phyloP scores from a whole-genome alignment of 306 rosid genomes.

The Cyclanthera cordifolia region DNA sequence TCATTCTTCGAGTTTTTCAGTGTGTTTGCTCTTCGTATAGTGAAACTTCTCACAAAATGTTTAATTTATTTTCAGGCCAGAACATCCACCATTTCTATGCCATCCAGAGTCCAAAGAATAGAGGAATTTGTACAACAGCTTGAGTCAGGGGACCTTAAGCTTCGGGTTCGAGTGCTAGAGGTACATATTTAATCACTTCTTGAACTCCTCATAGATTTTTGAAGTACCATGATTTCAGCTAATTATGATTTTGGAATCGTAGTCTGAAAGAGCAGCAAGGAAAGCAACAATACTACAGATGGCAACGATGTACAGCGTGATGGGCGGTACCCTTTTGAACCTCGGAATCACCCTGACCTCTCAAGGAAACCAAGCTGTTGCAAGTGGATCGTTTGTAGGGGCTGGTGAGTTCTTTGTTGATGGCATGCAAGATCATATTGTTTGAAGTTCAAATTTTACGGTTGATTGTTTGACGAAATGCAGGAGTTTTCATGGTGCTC shows the following conservation, averaged over 20 bases:
- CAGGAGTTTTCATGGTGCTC: constrained; percentile 55
- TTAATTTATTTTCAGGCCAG: constrained; percentile 43
- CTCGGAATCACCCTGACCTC: constrained; percentile 59
- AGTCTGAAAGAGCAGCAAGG: constrained; percentile 92
- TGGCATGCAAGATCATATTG: background rate
- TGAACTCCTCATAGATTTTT: too few relatives aligned
- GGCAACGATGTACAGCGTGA: constrained; percentile 69
- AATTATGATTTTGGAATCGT: constrained; percentile 5
- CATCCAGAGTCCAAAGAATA: constrained; percentile 79
- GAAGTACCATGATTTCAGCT: background rate
- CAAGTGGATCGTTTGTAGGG: constrained; percentile 73
- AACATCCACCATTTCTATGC: constrained; percentile 82
- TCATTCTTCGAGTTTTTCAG: constrained; percentile 1
- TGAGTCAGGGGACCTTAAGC: constrained; percentile 78
- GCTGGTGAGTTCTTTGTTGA: constrained; percentile 42
- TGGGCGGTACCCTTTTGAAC: constrained; percentile 76
- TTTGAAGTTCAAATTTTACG: background rate
- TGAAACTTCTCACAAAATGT: background rate
- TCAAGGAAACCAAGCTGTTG: constrained; percentile 61
- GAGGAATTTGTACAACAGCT: constrained; percentile 86
- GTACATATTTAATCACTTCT: constrained; percentile 22
- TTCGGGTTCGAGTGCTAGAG: constrained; percentile 92
- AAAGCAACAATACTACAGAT: constrained; percentile 76
- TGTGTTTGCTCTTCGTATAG: constrained; percentile 13
- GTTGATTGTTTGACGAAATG: constrained; percentile 16